These are phyloP conservation scores for Hyphopichia fennica DNA, from an alignment of 1,139 yeast species.

Conservation along the genomic window DNA sequence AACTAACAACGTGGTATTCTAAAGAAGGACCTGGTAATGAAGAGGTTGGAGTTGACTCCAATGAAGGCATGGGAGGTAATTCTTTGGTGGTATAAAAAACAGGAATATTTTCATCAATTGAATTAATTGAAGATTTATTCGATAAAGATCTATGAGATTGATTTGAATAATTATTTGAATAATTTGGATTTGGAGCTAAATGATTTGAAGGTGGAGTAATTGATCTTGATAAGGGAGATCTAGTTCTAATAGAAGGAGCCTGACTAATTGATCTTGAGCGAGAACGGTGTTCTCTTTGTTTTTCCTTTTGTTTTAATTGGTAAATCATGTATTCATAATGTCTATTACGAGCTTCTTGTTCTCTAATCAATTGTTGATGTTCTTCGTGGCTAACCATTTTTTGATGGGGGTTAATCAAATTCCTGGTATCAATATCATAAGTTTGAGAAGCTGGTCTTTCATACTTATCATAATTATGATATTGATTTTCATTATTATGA, in stretches of 20 bases:
- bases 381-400: background rate
- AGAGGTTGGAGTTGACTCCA: background rate
- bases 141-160: background rate
- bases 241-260: too few species aligned
- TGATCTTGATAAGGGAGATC: background rate
- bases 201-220: background rate
- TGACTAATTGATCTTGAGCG: background rate
- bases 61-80: background rate
- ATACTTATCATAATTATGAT: background rate
- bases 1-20: background rate
- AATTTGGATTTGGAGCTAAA: background rate
- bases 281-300: background rate
- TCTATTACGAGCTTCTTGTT: background rate
- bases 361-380: background rate
- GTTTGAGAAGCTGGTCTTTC: background rate
- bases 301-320: background rate
- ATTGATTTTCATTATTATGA: background rate
- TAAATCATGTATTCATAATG: slow-evolving; percentile 2
- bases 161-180: background rate
- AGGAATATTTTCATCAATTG: background rate
- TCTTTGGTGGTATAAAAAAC: background rate
- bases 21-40: background rate
- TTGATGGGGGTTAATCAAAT: background rate
- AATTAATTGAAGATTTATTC: background rate
- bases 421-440: background rate